Evolutionary conservation across 1,139 yeast genomes (phyloP).

Genomic region (Sugiyamaella grinbergsii): DNA sequence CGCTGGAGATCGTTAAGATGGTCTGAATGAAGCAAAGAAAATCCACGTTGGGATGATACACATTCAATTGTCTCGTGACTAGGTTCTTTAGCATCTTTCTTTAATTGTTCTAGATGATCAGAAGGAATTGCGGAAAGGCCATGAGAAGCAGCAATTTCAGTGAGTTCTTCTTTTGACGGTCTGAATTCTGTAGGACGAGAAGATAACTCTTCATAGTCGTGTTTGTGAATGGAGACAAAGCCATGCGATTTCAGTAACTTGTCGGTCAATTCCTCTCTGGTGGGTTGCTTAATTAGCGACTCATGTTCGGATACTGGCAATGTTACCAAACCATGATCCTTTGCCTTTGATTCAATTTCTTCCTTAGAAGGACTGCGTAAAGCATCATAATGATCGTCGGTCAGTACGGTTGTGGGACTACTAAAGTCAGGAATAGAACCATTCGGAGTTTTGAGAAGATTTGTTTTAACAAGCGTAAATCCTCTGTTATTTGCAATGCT

Average conservation of each 20-base stretch:
- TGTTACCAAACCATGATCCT: constrained; percentile 30
- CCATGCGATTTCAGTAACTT: constrained; percentile 27
- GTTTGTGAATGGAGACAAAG: constrained; percentile 33
- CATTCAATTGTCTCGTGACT: constrained; percentile 34
- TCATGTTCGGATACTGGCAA: constrained; percentile 29
- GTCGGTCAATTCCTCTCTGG: constrained; percentile 29
- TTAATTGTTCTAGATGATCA: constrained; percentile 29
- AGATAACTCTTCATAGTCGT: constrained; percentile 34
- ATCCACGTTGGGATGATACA: constrained; percentile 30
- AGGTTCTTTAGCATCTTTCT: constrained; percentile 22
- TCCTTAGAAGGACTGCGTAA: constrained; percentile 33
- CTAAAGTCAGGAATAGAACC: constrained; percentile 6
- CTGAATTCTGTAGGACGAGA: constrained; percentile 35
- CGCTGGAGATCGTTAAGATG: constrained; percentile 36
- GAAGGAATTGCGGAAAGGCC: constrained; percentile 38
- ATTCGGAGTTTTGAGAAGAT: constrained; percentile 6
- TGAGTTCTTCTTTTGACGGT: constrained; percentile 33
- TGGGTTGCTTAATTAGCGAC: constrained; percentile 26
- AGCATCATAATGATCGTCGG: constrained; percentile 27
- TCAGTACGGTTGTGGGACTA: constrained; percentile 32
- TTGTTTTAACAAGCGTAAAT: constrained; percentile 16
- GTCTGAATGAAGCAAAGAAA: constrained; percentile 39
- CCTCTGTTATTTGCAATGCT: constrained; percentile 35
- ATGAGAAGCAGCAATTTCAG: constrained; percentile 33
- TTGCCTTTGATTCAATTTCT: constrained; percentile 34